Evolutionary conservation across 1,284 basidiomycete genomes (phyloP).

Genomic region (Phenoliferia sp.): DNA sequence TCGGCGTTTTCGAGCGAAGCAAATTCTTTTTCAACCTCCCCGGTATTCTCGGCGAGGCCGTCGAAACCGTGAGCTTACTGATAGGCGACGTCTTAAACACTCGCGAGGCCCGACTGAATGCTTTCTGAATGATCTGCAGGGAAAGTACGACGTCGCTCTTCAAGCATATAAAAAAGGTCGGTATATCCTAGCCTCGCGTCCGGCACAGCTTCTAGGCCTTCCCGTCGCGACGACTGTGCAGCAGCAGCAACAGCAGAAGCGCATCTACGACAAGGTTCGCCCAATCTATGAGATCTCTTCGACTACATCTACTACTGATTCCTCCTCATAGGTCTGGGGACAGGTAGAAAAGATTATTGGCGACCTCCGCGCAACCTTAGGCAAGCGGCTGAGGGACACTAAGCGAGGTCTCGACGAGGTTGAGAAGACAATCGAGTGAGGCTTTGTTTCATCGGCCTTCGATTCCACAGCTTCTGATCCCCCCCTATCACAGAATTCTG

Average conservation of each 20-base stretch:
- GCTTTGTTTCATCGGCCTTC: slow-evolving; percentile 8
- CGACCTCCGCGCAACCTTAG: slow-evolving; percentile 78
- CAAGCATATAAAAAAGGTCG: slow-evolving; percentile 98
- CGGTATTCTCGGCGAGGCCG: slow-evolving; percentile 80
- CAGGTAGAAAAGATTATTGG: slow-evolving; percentile 92
- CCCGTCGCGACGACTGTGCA: slow-evolving; percentile 49
- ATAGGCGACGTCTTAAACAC: slow-evolving; percentile 9
- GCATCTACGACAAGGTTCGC: slow-evolving; percentile 76
- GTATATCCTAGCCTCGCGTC: slow-evolving; percentile 78
- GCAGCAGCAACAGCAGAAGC: slow-evolving; percentile 56
- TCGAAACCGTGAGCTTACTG: slow-evolving; percentile 63
- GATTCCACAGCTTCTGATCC: background rate
- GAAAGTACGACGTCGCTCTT: slow-evolving; percentile 86
- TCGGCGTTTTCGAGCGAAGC: slow-evolving; percentile 91
- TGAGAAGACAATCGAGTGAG: slow-evolving; percentile 93
- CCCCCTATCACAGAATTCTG: slow-evolving; percentile 56
- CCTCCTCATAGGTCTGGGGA: slow-evolving; percentile 63
- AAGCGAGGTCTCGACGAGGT: slow-evolving; percentile 82
- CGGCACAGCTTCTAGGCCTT: slow-evolving; percentile 68
- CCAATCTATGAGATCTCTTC: background rate
- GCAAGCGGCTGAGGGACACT: slow-evolving; percentile 71
- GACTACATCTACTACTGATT: background rate
- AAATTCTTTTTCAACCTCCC: slow-evolving; percentile 99
- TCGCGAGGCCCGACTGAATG: background rate
- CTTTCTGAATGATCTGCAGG: slow-evolving; percentile 49